Percentiles rank a stretch among this genome's conserved stretches.
Conservation (phyloP, 495 filamentous ascomycete genomes). For the Tuber calosporum region DNA sequence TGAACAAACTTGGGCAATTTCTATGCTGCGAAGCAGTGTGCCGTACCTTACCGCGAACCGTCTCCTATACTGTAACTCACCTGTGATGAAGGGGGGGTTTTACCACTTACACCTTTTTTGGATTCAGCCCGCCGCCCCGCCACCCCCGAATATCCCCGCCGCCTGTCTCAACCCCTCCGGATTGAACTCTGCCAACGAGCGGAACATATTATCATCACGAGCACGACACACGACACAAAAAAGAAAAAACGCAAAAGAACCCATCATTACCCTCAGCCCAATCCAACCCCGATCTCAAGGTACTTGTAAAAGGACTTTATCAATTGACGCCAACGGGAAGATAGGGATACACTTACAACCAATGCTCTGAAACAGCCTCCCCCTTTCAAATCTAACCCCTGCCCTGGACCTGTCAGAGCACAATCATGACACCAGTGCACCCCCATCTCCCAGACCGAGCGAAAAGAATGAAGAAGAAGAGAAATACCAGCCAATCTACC, state of each 20-base stretch:
- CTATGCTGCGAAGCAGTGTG: no score
- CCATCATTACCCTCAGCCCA: not conserved
- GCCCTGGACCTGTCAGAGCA: not conserved
- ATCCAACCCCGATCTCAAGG: not conserved
- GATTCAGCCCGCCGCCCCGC: not conserved
- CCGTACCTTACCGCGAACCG: not conserved
- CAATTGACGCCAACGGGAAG: not conserved
- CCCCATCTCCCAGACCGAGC: not conserved
- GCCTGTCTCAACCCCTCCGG: not conserved
- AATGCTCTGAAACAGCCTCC: not conserved
- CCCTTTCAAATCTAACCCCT: slow-evolving; percentile 5
- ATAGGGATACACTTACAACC: not conserved
- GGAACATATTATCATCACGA: slow-evolving; percentile 9
- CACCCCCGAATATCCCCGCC: not conserved
- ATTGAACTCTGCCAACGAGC: slow-evolving; percentile 21
- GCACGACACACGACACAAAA: slow-evolving; percentile 6
- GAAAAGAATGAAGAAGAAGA: not conserved
- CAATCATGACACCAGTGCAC: not conserved
- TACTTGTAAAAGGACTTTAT: not conserved
- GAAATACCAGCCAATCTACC: not conserved
- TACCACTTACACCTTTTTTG: not conserved
- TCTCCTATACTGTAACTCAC: not conserved
- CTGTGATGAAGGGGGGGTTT: not conserved
- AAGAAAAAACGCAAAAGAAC: slow-evolving; percentile 9
- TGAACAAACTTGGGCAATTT: not conserved